These are phyloP conservation scores for Stemphylium lycopersici DNA, from an alignment of 2,329 filamentous ascomycete genomes.

Conservation along the genomic window DNA sequence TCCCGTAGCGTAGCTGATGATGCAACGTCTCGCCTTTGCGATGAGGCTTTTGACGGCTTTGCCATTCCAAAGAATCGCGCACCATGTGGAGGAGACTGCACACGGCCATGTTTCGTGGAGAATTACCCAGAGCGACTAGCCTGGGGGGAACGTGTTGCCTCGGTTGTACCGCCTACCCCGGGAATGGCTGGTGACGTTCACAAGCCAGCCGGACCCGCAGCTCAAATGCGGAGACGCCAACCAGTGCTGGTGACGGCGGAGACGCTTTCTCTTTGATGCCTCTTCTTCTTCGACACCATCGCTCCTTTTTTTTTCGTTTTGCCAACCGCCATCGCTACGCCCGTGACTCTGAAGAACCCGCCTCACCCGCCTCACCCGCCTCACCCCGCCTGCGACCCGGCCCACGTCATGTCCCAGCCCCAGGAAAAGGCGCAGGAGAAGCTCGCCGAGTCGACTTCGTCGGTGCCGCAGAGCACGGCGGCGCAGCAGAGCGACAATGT, in stretches of 20 bases:
- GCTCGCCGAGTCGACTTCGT: constrained; percentile 43
- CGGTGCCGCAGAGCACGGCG: constrained; percentile 62
- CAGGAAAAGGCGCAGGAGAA: constrained; percentile 42
- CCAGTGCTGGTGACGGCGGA: constrained; percentile 1
- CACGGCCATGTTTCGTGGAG: constrained; percentile 17
- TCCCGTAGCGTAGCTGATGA: background rate
- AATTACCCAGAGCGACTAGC: constrained; percentile 10
- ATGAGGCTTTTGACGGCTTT: background rate
- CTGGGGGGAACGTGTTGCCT: constrained; percentile 35
- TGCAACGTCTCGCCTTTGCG: background rate
- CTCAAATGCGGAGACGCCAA: constrained; percentile 32
- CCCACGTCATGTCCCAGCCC: constrained; percentile 35
- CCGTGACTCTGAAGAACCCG: no score
- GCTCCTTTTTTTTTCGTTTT: constrained; percentile 1
- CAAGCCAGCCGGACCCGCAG: constrained; percentile 38
- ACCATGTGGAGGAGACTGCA: constrained; percentile 2
- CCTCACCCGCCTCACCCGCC: no score
- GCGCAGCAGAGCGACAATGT: constrained; percentile 94
- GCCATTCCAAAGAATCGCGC: background rate
- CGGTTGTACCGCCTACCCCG: constrained; percentile 34
- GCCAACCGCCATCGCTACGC: no score
- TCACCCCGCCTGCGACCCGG: no score
- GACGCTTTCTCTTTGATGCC: constrained; percentile 4
- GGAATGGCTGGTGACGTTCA: constrained; percentile 41
- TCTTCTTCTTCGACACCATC: constrained; percentile 1